Evolutionary conservation across 306 rosid genomes (phyloP), one percentile per base, ranked within the genome.

Genomic region (Trifolium subterraneum): DNA sequence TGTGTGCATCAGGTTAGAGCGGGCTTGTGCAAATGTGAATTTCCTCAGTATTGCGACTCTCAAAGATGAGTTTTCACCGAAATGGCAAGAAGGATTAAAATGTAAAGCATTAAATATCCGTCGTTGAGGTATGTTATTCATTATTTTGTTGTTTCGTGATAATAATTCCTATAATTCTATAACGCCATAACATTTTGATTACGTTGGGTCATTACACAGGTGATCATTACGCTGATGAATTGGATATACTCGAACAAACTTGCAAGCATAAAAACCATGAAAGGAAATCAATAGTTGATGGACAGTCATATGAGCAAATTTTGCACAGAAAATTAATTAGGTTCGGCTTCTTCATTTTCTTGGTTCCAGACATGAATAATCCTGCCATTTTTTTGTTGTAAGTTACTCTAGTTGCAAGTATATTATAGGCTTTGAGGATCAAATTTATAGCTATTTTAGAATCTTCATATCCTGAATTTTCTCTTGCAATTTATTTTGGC

Each of bases 1-100:
- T 74, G 44, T 64, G 16, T 52, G 31, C 75, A 77, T 22, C 76
- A 93, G 97, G 88, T 88, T 65, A 84, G 93, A 78, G 66, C 81
- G 68, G 89, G 76, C 50, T 84, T 84, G 35, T 93, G 98, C 87
- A 78, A 79, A 39, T 93, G 98, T 77, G 86, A 80, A 64, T 90
- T 79, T 70, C 83, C 87, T 10, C 88, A 78, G 20, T 87, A 83
- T 70, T 93, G 97, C 1, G 93, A 93, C 71, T 87, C 92, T 70
- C 89, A 71, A 84, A 75, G 71, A 82, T 75, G 77, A 23, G 48
- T 70, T 60, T 68, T 47, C 35, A 51, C 79, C 10, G 48, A 71
- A 64, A 12, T 51, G 11, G 33, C 70, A 79, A 50, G 61, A 72
- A 39, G 68, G 15, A 56, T 65, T 22, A n/a, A 13, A 68, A 15